Evolutionary conservation across 225 moss, liverwort and hornwort species (phyloP).

Genomic region (Bryoerythrophyllum caledonicum): DNA sequence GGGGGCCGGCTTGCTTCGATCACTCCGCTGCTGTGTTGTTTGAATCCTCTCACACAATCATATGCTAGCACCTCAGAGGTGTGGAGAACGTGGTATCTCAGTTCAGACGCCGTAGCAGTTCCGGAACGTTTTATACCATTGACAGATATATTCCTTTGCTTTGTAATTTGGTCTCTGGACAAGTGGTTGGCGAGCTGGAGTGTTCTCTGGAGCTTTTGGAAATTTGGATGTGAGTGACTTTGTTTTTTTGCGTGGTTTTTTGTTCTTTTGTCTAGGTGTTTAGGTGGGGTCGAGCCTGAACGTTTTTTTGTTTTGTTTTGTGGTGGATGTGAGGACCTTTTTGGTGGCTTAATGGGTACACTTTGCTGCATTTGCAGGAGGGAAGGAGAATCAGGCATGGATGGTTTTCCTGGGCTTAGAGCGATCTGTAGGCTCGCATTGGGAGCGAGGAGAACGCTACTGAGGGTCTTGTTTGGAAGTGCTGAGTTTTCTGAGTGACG

Average conservation of each 20-base stretch:
- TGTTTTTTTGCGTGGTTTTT: neutral
- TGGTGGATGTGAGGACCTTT: neutral
- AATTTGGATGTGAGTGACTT: neutral
- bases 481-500: neutral
- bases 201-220: too few species aligned
- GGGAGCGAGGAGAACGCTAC: conserved; percentile 7
- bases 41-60: too few species aligned
- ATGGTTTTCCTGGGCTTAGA: neutral
- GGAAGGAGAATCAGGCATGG: neutral
- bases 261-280: neutral
- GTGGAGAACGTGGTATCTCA: too few species aligned
- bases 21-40: too few species aligned
- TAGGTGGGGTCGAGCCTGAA: neutral
- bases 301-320: too few species aligned
- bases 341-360: neutral
- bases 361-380: neutral
- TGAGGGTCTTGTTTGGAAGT: neutral
- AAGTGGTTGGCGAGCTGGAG: too few species aligned
- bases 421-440: conserved; percentile 6
- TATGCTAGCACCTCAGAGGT: too few species aligned
- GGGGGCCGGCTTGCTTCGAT: too few species aligned
- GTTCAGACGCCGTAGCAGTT: too few species aligned
- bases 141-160: too few species aligned
- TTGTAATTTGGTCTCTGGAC: too few species aligned
- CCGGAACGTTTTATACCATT: too few species aligned